Conservation (phyloP, 2,329 filamentous ascomycete genomes). For the Atkinsonella texensis region DNA sequence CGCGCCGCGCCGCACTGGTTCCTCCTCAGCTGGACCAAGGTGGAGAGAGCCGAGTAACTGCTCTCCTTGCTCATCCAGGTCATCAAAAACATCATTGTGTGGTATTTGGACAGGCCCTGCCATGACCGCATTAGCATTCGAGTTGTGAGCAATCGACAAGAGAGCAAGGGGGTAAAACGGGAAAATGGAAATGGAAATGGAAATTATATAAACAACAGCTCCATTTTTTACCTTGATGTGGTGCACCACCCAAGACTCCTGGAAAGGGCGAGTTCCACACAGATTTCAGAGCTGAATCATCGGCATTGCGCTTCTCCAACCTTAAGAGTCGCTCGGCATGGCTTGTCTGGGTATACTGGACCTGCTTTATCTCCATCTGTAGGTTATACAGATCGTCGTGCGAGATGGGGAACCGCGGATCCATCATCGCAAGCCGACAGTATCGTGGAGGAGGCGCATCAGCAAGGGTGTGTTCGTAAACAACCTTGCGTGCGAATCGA, state of each 20-base stretch:
- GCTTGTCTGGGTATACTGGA: constrained; percentile 49
- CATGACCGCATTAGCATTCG: neutral
- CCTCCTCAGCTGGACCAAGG: constrained; percentile 70
- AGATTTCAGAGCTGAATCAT: constrained; percentile 62
- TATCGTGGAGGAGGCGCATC: neutral
- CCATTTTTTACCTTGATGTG: constrained; percentile 67
- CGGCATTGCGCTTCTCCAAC: constrained; percentile 54
- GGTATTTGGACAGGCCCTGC: constrained; percentile 69
- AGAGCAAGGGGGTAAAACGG: neutral
- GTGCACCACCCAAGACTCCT: constrained; percentile 68
- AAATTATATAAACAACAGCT: neutral
- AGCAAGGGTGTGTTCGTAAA: neutral
- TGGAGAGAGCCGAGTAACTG: constrained; percentile 71
- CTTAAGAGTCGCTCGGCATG: constrained; percentile 50
- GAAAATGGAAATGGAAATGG: no score
- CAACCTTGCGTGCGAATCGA: neutral
- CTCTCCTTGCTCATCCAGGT: constrained; percentile 77
- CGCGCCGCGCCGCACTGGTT: constrained; percentile 71
- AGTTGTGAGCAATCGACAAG: neutral
- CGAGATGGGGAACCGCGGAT: constrained; percentile 46
- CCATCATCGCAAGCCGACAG: constrained; percentile 37
- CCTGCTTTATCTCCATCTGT: constrained; percentile 59
- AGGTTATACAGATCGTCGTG: constrained; percentile 56
- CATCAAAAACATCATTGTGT: constrained; percentile 75
- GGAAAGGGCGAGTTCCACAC: constrained; percentile 94